These are phyloP conservation scores for Cyclostephanos tholiformis DNA, from an alignment of 108 stramenopile genomes.

Conservation along the genomic window DNA sequence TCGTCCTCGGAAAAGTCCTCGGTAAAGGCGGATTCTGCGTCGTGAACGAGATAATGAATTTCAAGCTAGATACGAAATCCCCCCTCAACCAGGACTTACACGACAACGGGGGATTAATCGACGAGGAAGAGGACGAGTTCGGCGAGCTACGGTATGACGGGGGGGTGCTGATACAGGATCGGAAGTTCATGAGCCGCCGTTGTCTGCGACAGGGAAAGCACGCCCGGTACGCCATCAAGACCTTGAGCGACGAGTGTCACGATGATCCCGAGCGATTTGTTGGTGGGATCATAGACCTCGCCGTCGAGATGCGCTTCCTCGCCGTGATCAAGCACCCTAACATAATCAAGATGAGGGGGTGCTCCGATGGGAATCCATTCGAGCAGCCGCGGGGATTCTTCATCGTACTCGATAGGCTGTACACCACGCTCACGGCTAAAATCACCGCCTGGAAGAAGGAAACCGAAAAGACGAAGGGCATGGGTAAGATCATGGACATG, in stretches of 20 bases:
- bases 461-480: constrained; percentile 46
- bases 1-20: constrained; percentile 69
- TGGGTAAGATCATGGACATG: constrained; percentile 62
- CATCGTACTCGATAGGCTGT: constrained; percentile 79
- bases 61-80: constrained; percentile 46
- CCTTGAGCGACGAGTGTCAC: constrained; percentile 59
- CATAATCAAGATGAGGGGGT: constrained; percentile 89
- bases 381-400: constrained; percentile 67
- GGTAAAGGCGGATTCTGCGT: constrained; percentile 86
- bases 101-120: constrained; percentile 5
- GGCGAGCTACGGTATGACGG: constrained; percentile 60
- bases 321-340: constrained; percentile 84
- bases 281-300: constrained; percentile 81
- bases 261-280: constrained; percentile 65
- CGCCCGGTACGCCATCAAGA: constrained; percentile 87
- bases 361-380: constrained; percentile 39
- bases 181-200: constrained; percentile 71
- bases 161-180: constrained; percentile 74
- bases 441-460: constrained; percentile 72
- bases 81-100: constrained; percentile 14
- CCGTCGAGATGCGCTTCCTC: constrained; percentile 78
- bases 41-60: constrained; percentile 62
- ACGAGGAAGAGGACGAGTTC: constrained; percentile 58
- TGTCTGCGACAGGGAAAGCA: constrained; percentile 78
- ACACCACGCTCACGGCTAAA: constrained; percentile 70